Conservation (phyloP, 129 eudicot genomes). For the Flaveria bidentis region DNA sequence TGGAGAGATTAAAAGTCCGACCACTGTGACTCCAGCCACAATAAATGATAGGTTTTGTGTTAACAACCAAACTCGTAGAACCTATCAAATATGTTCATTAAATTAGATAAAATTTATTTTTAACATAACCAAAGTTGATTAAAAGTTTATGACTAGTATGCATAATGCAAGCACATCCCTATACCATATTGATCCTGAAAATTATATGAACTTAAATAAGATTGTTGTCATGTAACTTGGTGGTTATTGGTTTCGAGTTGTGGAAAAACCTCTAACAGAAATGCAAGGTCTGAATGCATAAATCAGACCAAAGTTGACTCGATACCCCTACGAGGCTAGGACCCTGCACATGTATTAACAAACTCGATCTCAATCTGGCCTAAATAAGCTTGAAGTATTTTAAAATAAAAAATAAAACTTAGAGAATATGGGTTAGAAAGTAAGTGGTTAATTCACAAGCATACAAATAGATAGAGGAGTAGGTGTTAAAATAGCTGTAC, state of each 20-base stretch:
- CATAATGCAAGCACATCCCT: not conserved
- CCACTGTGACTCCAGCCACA: conserved; percentile 76
- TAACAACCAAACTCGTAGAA: conserved; percentile 70
- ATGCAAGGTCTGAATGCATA: too few relatives aligned
- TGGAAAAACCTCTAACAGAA: too few relatives aligned
- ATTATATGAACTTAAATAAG: too few relatives aligned
- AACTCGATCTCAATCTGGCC: not conserved
- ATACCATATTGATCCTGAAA: too few relatives aligned
- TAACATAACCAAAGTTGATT: not conserved
- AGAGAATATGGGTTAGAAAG: not conserved
- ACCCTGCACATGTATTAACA: too few relatives aligned
- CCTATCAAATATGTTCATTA: conserved; percentile 37
- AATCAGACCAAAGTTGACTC: too few relatives aligned
- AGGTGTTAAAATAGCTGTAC: not conserved
- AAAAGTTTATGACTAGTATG: not conserved
- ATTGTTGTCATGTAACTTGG: too few relatives aligned
- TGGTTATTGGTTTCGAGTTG: too few relatives aligned
- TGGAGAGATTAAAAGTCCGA: conserved; percentile 53
- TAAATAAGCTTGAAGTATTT: not conserved
- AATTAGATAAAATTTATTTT: too few relatives aligned
- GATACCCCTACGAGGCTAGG: too few relatives aligned
- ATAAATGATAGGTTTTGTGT: conserved; percentile 78
- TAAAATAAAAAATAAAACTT: not conserved
- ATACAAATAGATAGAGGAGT: conserved; percentile 1
- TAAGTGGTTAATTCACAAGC: not conserved